Percentiles rank a stretch among this genome's conserved stretches.
Evolutionary conservation across 345 rosid genomes (phyloP).

Genomic region (Noccaea bulbosa): DNA sequence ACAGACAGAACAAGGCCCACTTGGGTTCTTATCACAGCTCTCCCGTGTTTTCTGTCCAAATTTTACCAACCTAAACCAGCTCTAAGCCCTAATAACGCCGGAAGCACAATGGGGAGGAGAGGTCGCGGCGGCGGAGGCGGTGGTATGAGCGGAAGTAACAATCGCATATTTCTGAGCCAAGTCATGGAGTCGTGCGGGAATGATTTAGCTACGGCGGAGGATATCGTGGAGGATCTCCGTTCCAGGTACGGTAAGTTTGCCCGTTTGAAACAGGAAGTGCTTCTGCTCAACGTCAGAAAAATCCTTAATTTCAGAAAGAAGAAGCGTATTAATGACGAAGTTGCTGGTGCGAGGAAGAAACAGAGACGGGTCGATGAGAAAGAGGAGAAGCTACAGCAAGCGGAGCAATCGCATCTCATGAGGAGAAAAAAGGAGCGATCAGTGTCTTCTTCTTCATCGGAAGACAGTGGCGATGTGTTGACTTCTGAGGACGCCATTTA

Average conservation of each 20-base stretch:
- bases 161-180: constrained; percentile 43
- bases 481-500: constrained; percentile 68
- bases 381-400: constrained; percentile 53
- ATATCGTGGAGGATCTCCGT: constrained; percentile 62
- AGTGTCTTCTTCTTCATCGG: constrained; percentile 38
- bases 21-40: too few relatives aligned
- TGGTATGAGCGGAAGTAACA: constrained; percentile 50
- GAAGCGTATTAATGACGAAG: constrained; percentile 25
- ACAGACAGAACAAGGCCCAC: too few relatives aligned
- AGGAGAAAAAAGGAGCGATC: constrained; percentile 33
- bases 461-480: constrained; percentile 52
- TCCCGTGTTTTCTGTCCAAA: too few relatives aligned
- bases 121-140: constrained; percentile 34
- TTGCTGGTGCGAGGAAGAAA: constrained; percentile 42
- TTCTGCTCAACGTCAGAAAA: constrained; percentile 48
- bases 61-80: too few relatives aligned
- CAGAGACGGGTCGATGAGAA: constrained; percentile 45
- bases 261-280: constrained; percentile 48
- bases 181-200: constrained; percentile 49
- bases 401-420: constrained; percentile 51
- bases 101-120: constrained; percentile 48
- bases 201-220: constrained; percentile 52
- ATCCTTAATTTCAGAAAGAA: constrained; percentile 32
- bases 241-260: constrained; percentile 49
- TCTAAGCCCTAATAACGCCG: too few relatives aligned